Conservation (phyloP, 257 asterid genomes). For the Capsicum chinense region DNA sequence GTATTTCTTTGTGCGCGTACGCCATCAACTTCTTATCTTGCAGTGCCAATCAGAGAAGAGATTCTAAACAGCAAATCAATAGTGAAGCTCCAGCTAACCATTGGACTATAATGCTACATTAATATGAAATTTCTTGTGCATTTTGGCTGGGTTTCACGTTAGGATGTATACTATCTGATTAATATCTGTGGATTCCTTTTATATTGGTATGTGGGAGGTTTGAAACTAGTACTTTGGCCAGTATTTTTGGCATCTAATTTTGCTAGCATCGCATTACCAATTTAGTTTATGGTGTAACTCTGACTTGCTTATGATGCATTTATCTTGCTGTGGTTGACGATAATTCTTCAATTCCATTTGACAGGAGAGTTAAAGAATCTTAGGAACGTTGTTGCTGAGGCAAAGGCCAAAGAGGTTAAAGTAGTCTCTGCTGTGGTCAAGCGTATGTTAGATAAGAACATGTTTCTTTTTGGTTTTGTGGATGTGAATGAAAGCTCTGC, state of each 20-base stretch:
- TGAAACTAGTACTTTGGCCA: not conserved
- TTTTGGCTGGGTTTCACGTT: not conserved
- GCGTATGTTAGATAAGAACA: constrained; percentile 62
- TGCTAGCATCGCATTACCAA: not conserved
- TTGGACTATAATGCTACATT: constrained; percentile 1
- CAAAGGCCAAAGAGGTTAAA: constrained; percentile 53
- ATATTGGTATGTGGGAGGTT: constrained; percentile 1
- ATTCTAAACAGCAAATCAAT: not conserved
- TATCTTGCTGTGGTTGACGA: not conserved
- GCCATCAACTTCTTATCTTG: constrained; percentile 1
- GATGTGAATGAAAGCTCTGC: constrained; percentile 64
- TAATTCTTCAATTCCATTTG: constrained; percentile 1
- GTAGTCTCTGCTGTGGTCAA: constrained; percentile 63
- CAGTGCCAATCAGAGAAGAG: constrained; percentile 16
- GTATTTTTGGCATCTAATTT: not conserved
- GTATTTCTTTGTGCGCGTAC: not conserved
- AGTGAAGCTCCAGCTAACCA: not conserved
- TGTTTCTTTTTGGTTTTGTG: constrained; percentile 74
- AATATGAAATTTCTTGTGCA: not conserved
- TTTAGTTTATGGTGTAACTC: not conserved
- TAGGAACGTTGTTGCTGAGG: constrained; percentile 51
- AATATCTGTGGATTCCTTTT: not conserved
- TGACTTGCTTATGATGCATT: not conserved
- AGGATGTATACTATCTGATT: not conserved
- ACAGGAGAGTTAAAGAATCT: constrained; percentile 71